Base-by-base conservation (phyloP, 2,329 filamentous ascomycete genomes). In the Diplodia intermedia region DNA sequence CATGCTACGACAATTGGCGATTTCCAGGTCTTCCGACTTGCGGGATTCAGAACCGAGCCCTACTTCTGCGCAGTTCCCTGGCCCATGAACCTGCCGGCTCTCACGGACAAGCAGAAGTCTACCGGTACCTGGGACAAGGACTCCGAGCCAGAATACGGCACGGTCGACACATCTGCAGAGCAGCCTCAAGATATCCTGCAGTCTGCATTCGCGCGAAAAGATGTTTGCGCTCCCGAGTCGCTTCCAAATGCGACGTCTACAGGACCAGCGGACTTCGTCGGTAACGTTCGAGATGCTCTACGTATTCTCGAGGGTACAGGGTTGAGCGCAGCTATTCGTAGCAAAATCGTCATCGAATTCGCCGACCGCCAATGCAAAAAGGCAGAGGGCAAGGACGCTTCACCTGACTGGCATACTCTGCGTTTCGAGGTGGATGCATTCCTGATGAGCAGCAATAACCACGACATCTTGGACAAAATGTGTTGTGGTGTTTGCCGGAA, bases 51-150 rank as follows among this genome's bases (percentile, higher is more conserved):
- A 15, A 50, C 65, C 6, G 63, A 63, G 52, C 26, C 26, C 40
- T 60, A 68, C 61, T 62, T 66, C 49, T 73, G 71, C 65, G 71
- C 69, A 3, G 69, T 75, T 18, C 68, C 71, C 18, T 79, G 77
- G 77, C 73, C 77, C 15, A 66, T 69, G 38, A 76, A 74, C 61
- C 68, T 79, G 6, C 77, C 77, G 3, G 71, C 76, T 14, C 70
- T 76, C 8, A 74, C 77, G 6, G 57, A 53, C 4, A 74, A 78
- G 68, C 74, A 75, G 26, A 70, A 73, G 15, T 61, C 72, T 3
- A 72, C 69, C 31, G 71, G 70, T 20, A 47, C 69, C 15, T 78
- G 76, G 76, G 69, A 77, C 63, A 68, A 73, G 26, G 70, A 71
- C 23, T 57, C 65, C 9, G 65, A 71, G 5, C 66, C 66, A 11